Evolutionary conservation across 2,329 filamentous ascomycete species (phyloP).

Genomic region (Phaeoacremonium minimum): DNA sequence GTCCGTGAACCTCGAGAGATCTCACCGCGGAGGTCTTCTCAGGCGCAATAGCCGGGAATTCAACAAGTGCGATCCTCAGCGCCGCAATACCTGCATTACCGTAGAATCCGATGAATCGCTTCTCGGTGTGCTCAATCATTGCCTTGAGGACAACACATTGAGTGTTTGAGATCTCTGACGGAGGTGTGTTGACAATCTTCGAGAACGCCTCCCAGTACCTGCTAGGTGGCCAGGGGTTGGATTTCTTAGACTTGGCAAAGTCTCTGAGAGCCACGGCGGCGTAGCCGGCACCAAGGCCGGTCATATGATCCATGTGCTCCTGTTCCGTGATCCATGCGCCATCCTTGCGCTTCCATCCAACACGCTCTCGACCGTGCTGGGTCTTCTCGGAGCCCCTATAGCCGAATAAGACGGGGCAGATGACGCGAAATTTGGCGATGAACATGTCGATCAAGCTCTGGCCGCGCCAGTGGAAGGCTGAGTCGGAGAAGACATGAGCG

Average conservation of each 20-base stretch:
- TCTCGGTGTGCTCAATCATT: constrained; percentile 69
- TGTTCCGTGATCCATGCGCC: constrained; percentile 62
- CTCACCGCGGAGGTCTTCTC: constrained; percentile 43
- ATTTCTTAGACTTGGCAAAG: constrained; percentile 64
- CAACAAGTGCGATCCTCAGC: constrained; percentile 66
- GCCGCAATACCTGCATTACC: constrained; percentile 71
- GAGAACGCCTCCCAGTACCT: constrained; percentile 82
- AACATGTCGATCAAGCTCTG: constrained; percentile 69
- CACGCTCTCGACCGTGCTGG: constrained; percentile 56
- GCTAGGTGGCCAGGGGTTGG: constrained; percentile 71
- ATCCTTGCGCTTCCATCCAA: constrained; percentile 69
- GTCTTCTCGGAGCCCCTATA: constrained; percentile 73
- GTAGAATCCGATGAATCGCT: constrained; percentile 76
- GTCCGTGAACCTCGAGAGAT: constrained; percentile 48
- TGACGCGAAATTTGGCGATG: constrained; percentile 75
- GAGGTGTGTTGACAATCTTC: constrained; percentile 70
- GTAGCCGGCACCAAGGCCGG: constrained; percentile 78
- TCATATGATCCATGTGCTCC: constrained; percentile 77
- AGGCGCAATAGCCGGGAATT: constrained; percentile 58
- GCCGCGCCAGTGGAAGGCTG: constrained; percentile 60
- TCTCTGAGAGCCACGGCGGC: constrained; percentile 79
- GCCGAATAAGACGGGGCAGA: constrained; percentile 83
- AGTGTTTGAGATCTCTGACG: constrained; percentile 64
- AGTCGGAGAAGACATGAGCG: constrained; percentile 64
- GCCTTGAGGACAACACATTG: constrained; percentile 67